Percentiles rank a stretch among this genome's conserved stretches.
phyloP scores from a whole-genome alignment of 1,139 yeast species.

The Yamadazyma diddensiae region DNA sequence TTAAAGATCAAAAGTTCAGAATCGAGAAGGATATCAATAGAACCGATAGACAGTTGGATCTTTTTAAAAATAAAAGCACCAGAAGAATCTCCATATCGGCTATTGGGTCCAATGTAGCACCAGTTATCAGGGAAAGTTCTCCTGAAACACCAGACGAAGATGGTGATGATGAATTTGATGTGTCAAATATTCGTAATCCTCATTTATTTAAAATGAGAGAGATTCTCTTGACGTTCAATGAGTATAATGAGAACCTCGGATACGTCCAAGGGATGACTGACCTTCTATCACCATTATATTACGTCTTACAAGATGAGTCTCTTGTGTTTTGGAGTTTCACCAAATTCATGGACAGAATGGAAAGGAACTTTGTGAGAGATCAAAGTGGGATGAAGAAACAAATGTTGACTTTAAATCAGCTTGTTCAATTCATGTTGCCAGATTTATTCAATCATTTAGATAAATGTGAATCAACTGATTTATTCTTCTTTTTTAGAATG shows the following conservation, averaged over 20 bases:
- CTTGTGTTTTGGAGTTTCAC: constrained; percentile 87
- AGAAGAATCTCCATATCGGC: constrained; percentile 14
- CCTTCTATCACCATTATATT: constrained; percentile 81
- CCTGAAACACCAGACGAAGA: constrained; percentile 52
- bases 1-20: constrained; percentile 84
- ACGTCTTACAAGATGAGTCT: constrained; percentile 71
- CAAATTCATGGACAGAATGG: constrained; percentile 92
- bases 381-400: constrained; percentile 92
- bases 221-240: constrained; percentile 82
- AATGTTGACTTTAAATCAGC: constrained; percentile 75
- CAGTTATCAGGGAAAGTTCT: constrained; percentile 26
- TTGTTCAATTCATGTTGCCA: constrained; percentile 88
- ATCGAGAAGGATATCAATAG: constrained; percentile 93
- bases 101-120: constrained; percentile 20
- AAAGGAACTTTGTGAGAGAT: constrained; percentile 85
- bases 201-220: constrained; percentile 73
- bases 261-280: constrained; percentile 99
- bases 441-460: constrained; percentile 76
- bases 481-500: constrained; percentile 95
- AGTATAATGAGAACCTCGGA: constrained; percentile 78
- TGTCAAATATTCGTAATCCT: constrained; percentile 55
- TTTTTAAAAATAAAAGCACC: constrained; percentile 47
- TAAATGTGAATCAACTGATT: constrained; percentile 82
- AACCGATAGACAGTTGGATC: constrained; percentile 74
- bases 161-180: constrained; percentile 46